Conservation (phyloP, 306 rosid species). For the Trifolium dubium region DNA sequence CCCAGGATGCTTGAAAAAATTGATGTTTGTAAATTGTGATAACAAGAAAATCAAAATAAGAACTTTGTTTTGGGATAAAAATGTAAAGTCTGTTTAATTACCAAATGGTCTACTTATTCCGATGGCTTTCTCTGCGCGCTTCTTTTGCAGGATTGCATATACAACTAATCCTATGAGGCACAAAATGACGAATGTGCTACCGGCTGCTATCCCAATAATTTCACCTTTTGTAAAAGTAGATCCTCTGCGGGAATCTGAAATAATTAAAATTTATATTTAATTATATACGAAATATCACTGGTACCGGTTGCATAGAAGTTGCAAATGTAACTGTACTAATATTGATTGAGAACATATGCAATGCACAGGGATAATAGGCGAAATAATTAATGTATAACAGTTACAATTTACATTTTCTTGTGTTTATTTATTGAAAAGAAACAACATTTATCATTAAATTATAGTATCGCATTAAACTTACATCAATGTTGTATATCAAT, state of each 20-base stretch:
- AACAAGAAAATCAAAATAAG: slow-evolving; percentile 22
- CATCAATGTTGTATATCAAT: background rate
- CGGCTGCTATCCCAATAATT: slow-evolving; percentile 61
- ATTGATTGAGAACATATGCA: background rate
- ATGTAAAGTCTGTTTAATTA: slow-evolving; percentile 38
- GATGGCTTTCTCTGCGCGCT: slow-evolving; percentile 91
- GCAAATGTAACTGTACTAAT: background rate
- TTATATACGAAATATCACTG: slow-evolving; percentile 14
- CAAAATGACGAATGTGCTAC: slow-evolving; percentile 62
- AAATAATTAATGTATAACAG: background rate
- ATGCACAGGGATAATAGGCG: background rate
- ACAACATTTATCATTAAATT: background rate
- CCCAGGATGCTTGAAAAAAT: slow-evolving; percentile 81
- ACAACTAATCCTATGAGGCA: slow-evolving; percentile 67
- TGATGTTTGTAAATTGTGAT: slow-evolving; percentile 34
- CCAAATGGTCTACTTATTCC: slow-evolving; percentile 89
- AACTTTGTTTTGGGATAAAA: background rate
- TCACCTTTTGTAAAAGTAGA: slow-evolving; percentile 55
- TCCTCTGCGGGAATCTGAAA: slow-evolving; percentile 54
- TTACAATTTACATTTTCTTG: background rate
- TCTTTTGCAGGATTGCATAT: slow-evolving; percentile 86
- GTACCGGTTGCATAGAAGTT: slow-evolving; percentile 7
- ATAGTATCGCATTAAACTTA: background rate
- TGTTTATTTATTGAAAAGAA: background rate
- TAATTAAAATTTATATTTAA: slow-evolving; percentile 41